These are phyloP conservation scores for Fusarium bulbicola DNA, from an alignment of 2,329 filamentous ascomycete genomes.

Conservation along the genomic window DNA sequence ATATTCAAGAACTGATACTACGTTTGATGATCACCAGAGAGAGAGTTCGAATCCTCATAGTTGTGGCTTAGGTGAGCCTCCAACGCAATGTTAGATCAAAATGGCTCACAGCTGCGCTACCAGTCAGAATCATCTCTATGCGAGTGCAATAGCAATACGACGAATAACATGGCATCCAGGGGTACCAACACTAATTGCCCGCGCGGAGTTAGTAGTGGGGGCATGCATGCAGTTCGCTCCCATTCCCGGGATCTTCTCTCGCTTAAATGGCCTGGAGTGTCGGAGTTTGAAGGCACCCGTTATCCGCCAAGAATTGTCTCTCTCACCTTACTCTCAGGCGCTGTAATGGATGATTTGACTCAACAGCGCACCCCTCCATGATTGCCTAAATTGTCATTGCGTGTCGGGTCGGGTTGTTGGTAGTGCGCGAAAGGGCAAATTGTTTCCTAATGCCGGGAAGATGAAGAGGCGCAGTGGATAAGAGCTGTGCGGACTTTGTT, in stretches of 20 bases:
- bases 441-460: not conserved
- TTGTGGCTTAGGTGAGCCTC: slow-evolving; percentile 38
- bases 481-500: slow-evolving; percentile 18
- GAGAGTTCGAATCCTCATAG: not conserved
- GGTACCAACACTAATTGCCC: slow-evolving; percentile 2
- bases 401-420: slow-evolving; percentile 35
- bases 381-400: not conserved
- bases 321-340: not conserved
- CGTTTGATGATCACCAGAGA: not conserved
- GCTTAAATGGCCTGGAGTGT: slow-evolving; percentile 23
- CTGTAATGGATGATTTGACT: not conserved
- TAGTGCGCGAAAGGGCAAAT: slow-evolving; percentile 26
- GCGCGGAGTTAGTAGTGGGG: slow-evolving; percentile 25
- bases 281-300: slow-evolving; percentile 26
- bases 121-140: not conserved
- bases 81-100: not conserved
- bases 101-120: not conserved
- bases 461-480: not conserved
- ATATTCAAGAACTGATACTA: not conserved
- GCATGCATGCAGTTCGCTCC: slow-evolving; percentile 3
- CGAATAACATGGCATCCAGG: slow-evolving; percentile 9
- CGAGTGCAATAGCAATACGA: not conserved
- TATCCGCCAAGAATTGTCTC: slow-evolving; percentile 25
- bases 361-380: slow-evolving; percentile 4
- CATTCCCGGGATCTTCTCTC: slow-evolving; percentile 24